Percentiles rank a stretch among this genome's conserved stretches.
Evolutionary conservation across 345 rosid genomes (phyloP).

Genomic region (Salix purpurea): DNA sequence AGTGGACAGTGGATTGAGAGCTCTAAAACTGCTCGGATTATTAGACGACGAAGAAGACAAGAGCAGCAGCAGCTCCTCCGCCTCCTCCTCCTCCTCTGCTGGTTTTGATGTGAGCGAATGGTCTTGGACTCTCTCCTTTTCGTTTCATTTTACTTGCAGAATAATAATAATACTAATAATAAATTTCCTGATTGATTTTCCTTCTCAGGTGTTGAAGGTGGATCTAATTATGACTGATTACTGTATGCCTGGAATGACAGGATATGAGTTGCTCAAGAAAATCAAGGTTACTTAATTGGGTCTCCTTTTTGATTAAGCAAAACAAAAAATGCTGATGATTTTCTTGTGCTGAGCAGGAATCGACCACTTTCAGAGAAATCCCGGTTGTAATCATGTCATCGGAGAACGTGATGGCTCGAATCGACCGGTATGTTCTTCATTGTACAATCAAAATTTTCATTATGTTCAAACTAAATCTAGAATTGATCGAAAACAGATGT

Average conservation of each 20-base stretch:
- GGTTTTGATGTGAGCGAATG: slow-evolving; percentile 42
- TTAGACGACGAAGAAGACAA: slow-evolving; percentile 44
- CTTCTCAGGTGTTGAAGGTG: slow-evolving; percentile 64
- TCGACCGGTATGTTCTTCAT: slow-evolving; percentile 52
- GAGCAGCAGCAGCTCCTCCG: slow-evolving; percentile 2
- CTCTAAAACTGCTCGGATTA: slow-evolving; percentile 75
- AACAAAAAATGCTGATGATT: not conserved
- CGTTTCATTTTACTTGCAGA: not conserved
- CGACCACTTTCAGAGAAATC: slow-evolving; percentile 58
- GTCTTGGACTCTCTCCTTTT: not conserved
- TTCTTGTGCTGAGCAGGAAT: slow-evolving; percentile 45
- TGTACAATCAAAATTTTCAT: not conserved
- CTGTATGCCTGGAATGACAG: slow-evolving; percentile 99
- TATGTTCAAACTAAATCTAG: not conserved
- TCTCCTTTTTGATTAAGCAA: not conserved
- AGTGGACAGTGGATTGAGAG: slow-evolving; percentile 82
- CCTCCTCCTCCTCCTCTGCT: slow-evolving; percentile 12
- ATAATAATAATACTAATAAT: too few species aligned
- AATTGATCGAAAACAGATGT: slow-evolving; percentile 44
- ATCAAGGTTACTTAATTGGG: slow-evolving; percentile 50
- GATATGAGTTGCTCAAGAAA: slow-evolving; percentile 90
- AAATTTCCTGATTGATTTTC: not conserved
- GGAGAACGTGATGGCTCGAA: slow-evolving; percentile 72
- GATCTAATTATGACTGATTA: slow-evolving; percentile 92
- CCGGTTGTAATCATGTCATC: slow-evolving; percentile 98